Base-by-base conservation (phyloP, 108 stramenopile species). In the Aurantiochytrium sp. region DNA sequence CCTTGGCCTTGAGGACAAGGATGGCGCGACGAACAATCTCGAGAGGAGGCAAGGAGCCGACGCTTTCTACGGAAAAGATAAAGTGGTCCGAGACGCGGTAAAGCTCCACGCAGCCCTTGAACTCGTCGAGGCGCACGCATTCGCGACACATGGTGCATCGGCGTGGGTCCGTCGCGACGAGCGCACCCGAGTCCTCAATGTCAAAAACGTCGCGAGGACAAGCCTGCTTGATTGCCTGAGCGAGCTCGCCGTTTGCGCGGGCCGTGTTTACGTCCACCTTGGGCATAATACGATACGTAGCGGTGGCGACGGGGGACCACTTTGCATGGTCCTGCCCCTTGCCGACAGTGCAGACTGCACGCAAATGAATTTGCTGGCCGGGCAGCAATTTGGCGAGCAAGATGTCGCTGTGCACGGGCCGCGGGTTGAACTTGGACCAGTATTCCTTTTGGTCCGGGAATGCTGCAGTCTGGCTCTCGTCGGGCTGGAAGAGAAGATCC, bases 111-210 rank as follows among this genome's bases (percentile, higher is more conserved):
- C 93, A 90, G 55, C 97, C 95, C 59, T 91, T 91, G 87, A 96
- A 93, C 18, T 88, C 90, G 0, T 95, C 94, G 90, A 95, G 93
- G 16, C 98, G 93, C 95, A 98, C 97, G 88, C 94, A 98, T 90
- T 98, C 98, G 18, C 98, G 92, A 25, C 96, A 97, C 97, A 98
- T 98, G 89, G 97, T 98, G 89, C 99, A 99, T 5, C 97, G 97
- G 87, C 97, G 96, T 35, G 97, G 96, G 60, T 97, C 95, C 55
- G 89, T 83, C 14, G 97, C 95, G 73, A 90, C 90, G 25, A 95
- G 96, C 89, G 21, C 10, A 58, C 90, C 92, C 55, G 92, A 8
- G 72, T 94, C 94, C 58, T 94, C 93, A 60, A 94, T 94, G 87
- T 76, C 57, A 6, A 92, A 96, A 95, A 18, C 96, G 95, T 44